Conservation (phyloP, 768 basidiomycete genomes). For the Tulasnella calospora region DNA sequence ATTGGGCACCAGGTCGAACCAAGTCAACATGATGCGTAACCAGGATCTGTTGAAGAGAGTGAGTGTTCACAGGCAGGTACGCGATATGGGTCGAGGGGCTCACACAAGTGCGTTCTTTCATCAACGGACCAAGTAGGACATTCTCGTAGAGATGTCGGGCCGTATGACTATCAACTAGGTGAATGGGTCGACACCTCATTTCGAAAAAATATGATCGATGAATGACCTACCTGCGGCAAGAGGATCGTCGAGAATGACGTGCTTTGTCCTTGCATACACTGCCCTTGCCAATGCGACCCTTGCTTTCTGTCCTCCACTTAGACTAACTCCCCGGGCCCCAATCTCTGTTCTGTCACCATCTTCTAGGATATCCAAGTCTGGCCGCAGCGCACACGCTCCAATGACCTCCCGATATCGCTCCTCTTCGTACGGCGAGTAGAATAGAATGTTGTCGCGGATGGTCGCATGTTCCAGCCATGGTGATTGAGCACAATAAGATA, state of each 20-base stretch:
- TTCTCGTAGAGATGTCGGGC: slow-evolving; percentile 34
- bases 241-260: slow-evolving; percentile 40
- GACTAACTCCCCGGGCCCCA: slow-evolving; percentile 33
- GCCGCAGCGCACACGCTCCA: slow-evolving; percentile 42
- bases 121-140: slow-evolving; percentile 33
- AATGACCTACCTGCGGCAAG: slow-evolving; percentile 27
- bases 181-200: not conserved
- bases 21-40: slow-evolving; percentile 47
- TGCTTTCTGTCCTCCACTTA: slow-evolving; percentile 32
- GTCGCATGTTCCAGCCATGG: slow-evolving; percentile 38
- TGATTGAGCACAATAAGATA: slow-evolving; percentile 49
- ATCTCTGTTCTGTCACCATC: slow-evolving; percentile 42
- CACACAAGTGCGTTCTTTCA: slow-evolving; percentile 39
- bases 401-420: slow-evolving; percentile 38
- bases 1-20: slow-evolving; percentile 40
- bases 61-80: slow-evolving; percentile 24
- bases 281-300: slow-evolving; percentile 36
- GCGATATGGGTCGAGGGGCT: slow-evolving; percentile 27
- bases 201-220: not conserved
- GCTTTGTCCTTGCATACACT: slow-evolving; percentile 41
- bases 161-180: slow-evolving; percentile 34
- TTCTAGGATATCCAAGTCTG: slow-evolving; percentile 43
- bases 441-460: slow-evolving; percentile 48
- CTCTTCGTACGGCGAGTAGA: slow-evolving; percentile 44
- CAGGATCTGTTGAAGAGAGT: slow-evolving; percentile 33